These are phyloP conservation scores for Emydomyces testavorans DNA, from an alignment of 2,329 filamentous ascomycete species.

Conservation along the genomic window DNA sequence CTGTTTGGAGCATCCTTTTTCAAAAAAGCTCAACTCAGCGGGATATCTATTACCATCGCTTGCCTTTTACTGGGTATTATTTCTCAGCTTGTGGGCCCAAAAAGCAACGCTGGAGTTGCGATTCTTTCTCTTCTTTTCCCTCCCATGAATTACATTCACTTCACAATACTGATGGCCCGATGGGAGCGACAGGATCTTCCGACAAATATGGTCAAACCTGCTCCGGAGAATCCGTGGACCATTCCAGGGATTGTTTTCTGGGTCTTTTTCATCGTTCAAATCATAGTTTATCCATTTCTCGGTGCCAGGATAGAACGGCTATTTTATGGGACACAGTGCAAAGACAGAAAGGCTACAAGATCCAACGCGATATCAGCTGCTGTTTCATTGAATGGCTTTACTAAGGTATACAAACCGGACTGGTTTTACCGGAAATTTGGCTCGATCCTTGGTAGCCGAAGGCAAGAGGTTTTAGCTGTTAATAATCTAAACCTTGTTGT, in stretches of 20 bases:
- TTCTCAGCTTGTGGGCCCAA: slow-evolving; percentile 56
- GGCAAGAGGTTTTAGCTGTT: slow-evolving; percentile 67
- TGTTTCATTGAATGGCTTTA: slow-evolving; percentile 60
- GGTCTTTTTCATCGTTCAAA: slow-evolving; percentile 66
- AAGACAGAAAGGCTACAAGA: slow-evolving; percentile 16
- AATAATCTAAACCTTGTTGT: slow-evolving; percentile 60
- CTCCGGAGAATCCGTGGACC: slow-evolving; percentile 55
- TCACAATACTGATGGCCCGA: slow-evolving; percentile 61
- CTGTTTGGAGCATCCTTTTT: slow-evolving; percentile 76
- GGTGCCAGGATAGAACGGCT: slow-evolving; percentile 61
- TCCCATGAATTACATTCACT: slow-evolving; percentile 79
- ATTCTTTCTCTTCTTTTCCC: slow-evolving; percentile 67
- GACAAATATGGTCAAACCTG: slow-evolving; percentile 49
- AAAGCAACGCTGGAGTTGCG: slow-evolving; percentile 50
- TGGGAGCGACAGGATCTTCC: slow-evolving; percentile 54
- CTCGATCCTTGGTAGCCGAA: slow-evolving; percentile 38
- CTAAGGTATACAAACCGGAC: slow-evolving; percentile 63
- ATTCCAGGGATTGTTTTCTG: slow-evolving; percentile 66
- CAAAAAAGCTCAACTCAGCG: slow-evolving; percentile 74
- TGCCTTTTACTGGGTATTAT: slow-evolving; percentile 68
- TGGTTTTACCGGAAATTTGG: slow-evolving; percentile 39
- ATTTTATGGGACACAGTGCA: slow-evolving; percentile 63
- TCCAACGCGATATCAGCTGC: slow-evolving; percentile 36
- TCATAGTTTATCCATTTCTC: slow-evolving; percentile 62
- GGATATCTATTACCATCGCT: slow-evolving; percentile 63